Percentiles rank a stretch among this genome's conserved stretches.
Conservation (phyloP, 1,284 basidiomycete species). For the Papiliotrema laurentii region DNA sequence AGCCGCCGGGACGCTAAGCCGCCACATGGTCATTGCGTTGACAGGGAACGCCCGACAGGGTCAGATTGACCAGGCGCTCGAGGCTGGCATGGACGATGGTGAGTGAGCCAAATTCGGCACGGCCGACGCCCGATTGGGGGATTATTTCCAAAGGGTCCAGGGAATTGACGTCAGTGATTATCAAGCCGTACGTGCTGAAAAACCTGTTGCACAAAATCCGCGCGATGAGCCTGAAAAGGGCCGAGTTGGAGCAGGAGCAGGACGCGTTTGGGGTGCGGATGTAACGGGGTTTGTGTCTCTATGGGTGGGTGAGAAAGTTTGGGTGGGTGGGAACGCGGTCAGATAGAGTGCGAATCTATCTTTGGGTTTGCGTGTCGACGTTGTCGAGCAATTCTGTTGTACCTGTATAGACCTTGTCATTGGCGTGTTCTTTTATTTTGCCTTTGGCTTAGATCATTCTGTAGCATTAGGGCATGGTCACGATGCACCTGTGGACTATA, state of each 20-base stretch:
- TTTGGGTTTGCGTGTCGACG: too few species aligned
- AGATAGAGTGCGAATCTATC: too few species aligned
- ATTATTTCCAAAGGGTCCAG: not conserved
- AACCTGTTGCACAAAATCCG: slow-evolving; percentile 33
- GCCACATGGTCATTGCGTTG: slow-evolving; percentile 34
- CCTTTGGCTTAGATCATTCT: too few species aligned
- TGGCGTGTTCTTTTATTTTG: too few species aligned
- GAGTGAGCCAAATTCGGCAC: slow-evolving; percentile 10
- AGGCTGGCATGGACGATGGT: slow-evolving; percentile 39
- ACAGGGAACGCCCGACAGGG: slow-evolving; percentile 42
- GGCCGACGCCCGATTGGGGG: not conserved
- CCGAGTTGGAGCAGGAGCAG: not conserved
- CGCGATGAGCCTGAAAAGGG: slow-evolving; percentile 8
- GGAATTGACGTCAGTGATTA: slow-evolving; percentile 20
- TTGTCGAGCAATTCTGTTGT: too few species aligned
- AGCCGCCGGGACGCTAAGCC: slow-evolving; percentile 16
- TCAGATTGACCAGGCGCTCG: slow-evolving; percentile 35
- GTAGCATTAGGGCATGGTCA: too few species aligned
- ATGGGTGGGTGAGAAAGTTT: too few species aligned
- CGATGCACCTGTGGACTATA: too few species aligned
- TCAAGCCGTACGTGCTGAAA: slow-evolving; percentile 33
- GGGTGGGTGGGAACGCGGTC: too few species aligned
- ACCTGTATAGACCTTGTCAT: too few species aligned
- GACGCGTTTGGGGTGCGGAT: too few species aligned
- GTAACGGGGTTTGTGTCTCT: too few species aligned